Conservation (phyloP, 305 asterid species). For the Fraxinus floribunda region DNA sequence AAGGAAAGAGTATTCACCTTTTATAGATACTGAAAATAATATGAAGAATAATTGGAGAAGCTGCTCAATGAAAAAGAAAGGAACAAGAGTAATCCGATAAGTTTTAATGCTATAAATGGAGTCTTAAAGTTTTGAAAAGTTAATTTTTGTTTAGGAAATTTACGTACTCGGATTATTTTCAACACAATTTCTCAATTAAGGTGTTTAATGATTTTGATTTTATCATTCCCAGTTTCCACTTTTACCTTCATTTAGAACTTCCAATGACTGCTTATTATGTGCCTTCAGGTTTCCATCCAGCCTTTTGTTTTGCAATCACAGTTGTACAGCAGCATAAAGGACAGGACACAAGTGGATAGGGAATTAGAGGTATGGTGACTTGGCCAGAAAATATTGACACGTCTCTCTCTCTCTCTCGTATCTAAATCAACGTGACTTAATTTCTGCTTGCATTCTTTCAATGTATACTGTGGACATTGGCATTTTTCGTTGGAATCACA, state of each 20-base stretch:
- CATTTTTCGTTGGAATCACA: not conserved
- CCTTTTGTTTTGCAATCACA: slow-evolving; percentile 85
- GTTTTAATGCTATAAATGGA: not conserved
- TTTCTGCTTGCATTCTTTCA: slow-evolving; percentile 6
- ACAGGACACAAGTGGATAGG: slow-evolving; percentile 95
- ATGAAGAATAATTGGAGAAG: not conserved
- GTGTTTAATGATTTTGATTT: not conserved
- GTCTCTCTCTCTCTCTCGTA: not conserved
- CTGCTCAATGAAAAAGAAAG: not conserved
- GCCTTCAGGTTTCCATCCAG: slow-evolving; percentile 64
- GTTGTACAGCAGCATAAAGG: slow-evolving; percentile 87
- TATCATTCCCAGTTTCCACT: not conserved
- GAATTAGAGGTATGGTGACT: slow-evolving; percentile 72
- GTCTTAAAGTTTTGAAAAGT: slow-evolving; percentile 10
- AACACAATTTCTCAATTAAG: not conserved
- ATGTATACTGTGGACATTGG: slow-evolving; percentile 9
- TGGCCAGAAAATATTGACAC: not conserved
- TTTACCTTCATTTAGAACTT: not conserved
- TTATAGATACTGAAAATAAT: not conserved
- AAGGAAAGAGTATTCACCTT: not conserved
- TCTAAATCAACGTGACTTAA: not conserved
- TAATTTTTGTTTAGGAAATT: not conserved
- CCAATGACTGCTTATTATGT: slow-evolving; percentile 6
- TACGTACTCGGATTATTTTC: not conserved
- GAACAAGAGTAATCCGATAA: not conserved